phyloP scores from a whole-genome alignment of 768 basidiomycete genomes.

The Podaxis sp. region DNA sequence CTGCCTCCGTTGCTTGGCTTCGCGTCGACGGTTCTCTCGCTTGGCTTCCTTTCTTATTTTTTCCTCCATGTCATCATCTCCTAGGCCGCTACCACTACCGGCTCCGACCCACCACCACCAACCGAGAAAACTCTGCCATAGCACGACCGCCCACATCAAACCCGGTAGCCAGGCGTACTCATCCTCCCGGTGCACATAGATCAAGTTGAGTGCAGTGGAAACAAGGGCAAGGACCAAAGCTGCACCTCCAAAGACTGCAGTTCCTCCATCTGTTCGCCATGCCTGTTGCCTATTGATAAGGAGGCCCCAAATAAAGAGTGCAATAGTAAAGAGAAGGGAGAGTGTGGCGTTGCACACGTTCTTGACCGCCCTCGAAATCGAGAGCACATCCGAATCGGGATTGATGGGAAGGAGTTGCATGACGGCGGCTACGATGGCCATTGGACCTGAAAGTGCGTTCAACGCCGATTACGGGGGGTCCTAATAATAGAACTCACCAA shows the following conservation, averaged over 20 bases:
- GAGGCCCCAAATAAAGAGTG: constrained; percentile 92
- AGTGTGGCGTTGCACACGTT: constrained; percentile 97
- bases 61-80: constrained; percentile 62
- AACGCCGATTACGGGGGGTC: not conserved
- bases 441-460: constrained; percentile 50
- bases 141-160: constrained; percentile 85
- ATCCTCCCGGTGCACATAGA: constrained; percentile 81
- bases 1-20: constrained; percentile 45
- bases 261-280: constrained; percentile 97
- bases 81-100: constrained; percentile 66
- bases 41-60: constrained; percentile 54
- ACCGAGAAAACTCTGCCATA: constrained; percentile 96
- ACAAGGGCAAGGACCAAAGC: constrained; percentile 80
- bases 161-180: constrained; percentile 91
- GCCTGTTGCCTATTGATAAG: constrained; percentile 86
- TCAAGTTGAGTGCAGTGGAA: constrained; percentile 82
- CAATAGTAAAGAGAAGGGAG: constrained; percentile 89
- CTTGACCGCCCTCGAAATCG: constrained; percentile 70
- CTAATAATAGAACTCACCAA: constrained; percentile 51
- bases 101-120: constrained; percentile 99
- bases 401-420: constrained; percentile 83
- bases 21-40: constrained; percentile 43
- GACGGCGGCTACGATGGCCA: constrained; percentile 79
- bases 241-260: constrained; percentile 87
- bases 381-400: constrained; percentile 34